Base-by-base conservation (phyloP, 495 filamentous ascomycete genomes). In the Lindgomyces ingoldianus region DNA sequence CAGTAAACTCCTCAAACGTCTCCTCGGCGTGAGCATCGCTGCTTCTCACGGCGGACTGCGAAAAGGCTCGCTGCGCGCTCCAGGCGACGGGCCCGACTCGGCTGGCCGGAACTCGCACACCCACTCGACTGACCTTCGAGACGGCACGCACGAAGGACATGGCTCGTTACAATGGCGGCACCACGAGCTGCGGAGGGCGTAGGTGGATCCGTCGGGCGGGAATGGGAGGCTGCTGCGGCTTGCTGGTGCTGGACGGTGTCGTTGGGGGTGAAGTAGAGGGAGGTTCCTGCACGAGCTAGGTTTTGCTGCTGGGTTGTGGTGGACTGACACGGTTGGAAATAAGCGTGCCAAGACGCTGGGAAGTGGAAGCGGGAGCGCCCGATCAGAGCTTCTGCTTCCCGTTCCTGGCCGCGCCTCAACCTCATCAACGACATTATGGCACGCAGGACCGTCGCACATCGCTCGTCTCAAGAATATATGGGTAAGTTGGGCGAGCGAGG, bases 1-100 rank as follows among this genome's bases (percentile, higher is more conserved):
- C 90, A 79, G 89, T 91, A 79, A 99, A 99, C 83, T 99, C 91
- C 84, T 99, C 94, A 74, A 94, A 99, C 73, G 86, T 96, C 87
- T 99, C 86, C 68, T 89, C 94, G 76, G 93, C 71, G 52, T 75
- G 72, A 25, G 64, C 49, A 33, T 74, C 72, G 19, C 58, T 65
- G 36, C 57, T 16, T 21, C 70, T 62, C 19, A 51, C 63, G 12
- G 59, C 63, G n/a, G 41, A 68, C 26, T 60, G 67, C 21, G 70
- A 71, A 54, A 76, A 75, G 24, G 67, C 52, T 16, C 63, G 52
- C 49, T 50, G 26, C 16, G 54, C 60, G 42, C 25, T 57, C 50
- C 61, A 65, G 47, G 52, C 45, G 41, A 70, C 36, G 21, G 65
- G 65, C 1, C 29, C 19, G 26, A 45, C 53, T 25, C 67, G 67